Evolutionary conservation across 1,139 yeast species (phyloP), one percentile per base, ranked within the genome.

Genomic region (Diutina catenulata): DNA sequence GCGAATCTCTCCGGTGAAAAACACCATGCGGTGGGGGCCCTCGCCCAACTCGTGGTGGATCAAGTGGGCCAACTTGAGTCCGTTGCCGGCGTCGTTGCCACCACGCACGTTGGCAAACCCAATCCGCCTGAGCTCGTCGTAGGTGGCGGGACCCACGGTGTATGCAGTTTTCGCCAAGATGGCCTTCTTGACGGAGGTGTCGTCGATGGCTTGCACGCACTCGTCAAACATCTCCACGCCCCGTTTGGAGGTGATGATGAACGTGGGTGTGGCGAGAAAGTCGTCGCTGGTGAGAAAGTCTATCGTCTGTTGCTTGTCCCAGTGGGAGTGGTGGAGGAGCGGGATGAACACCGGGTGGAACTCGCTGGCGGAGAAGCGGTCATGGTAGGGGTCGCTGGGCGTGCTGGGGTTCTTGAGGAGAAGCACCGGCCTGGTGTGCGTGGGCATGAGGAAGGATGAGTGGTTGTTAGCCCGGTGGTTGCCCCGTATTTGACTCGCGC

Each of bases 61-160:
- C 7, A 76, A 56, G 24, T 80, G 78, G 0, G 94, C 76, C 33
- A 91, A 57, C 2, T 70, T 63, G 5, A 68, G 59, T 0, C 96
- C 96, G 53, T 86, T 87, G 0, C 97, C 97, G 1, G 95, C 86
- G 8, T 73, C 59, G 2, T 53, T 55, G 1, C 88, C 94, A 3
- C 96, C 96, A 42, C 75, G 59, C 0, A 91, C 70, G 44, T 76
- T 69, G 1, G 43, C 50, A 51, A 87, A 88, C 1, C 95, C 95
- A 23, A 76, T 59, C 5, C 64, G 60, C 3, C 53, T 46, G 14
- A 88, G 57, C n/a, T 80, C 75, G 16, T 63, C 62, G 19, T 68
- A 70, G 0, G 97, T 88, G 0, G 95, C 91, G 1, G 95, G 95
- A 0, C 97, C 97, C 5, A 91, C 96, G 0, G 96, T 86, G 50